Evolutionary conservation across 306 rosid species (phyloP), one percentile per base, ranked within the genome.

Genomic region (Senna tora): DNA sequence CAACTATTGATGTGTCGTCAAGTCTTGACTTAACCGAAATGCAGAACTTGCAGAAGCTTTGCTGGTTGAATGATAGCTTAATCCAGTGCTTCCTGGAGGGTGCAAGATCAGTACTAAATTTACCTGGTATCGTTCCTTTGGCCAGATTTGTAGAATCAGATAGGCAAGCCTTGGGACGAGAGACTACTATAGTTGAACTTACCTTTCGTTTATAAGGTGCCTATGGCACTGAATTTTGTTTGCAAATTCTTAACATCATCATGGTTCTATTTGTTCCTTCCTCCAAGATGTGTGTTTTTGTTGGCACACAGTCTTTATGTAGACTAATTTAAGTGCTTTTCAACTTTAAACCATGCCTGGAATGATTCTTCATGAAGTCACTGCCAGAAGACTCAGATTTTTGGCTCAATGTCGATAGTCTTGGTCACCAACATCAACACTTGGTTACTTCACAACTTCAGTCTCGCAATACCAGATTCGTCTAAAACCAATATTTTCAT

Each of bases 21-120:
- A 43, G 42, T 64, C 9, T 65, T 38, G 63, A 46, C 69, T 47
- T 47, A 9, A 51, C 77, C 69, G 25, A 64, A 73, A 56, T 45
- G 76, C 71, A 57, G 77, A 55, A 64, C 63, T 56, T 59, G 75
- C 17, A 14, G 73, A 67, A 69, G 77, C 78, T 65, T 55, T 74
- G 41, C 39, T 30, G 41, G 72, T 54, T 71, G 51, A 63, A 34
- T 83, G 34, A 74, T 75, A 63, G 79, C 77, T 59, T 57, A 63
- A 25, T 22, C 5, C 16, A 41, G 73, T 72, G 38, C 34, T 74
- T 80, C 70, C 57, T 55, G 75, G 65, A 61, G 62, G 78, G 75
- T 83, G 71, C 79, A 50, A 70, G 61, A 32, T 73, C 77, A 33
- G 66, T 81, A 69, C 72, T 80, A 62, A 69, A 50, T n/a, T n/a